Percentiles rank a stretch among this genome's conserved stretches.
Conservation (phyloP, 306 rosid species). For the Acacia confusa region DNA sequence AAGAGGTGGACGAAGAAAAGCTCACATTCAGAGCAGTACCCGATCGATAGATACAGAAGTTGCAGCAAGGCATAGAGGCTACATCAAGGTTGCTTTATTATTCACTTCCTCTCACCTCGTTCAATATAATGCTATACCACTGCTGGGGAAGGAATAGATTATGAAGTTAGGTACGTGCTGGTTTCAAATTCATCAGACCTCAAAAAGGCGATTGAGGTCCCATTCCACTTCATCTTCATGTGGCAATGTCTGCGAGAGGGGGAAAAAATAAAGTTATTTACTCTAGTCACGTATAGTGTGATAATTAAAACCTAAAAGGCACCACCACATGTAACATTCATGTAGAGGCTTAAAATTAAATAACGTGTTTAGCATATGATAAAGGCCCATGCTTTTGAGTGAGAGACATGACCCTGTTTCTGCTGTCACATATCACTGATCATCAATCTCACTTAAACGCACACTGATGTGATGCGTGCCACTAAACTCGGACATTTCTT, state of each 20-base stretch:
- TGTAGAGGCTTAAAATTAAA: background rate
- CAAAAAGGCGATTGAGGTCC: slow-evolving; percentile 24
- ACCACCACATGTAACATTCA: background rate
- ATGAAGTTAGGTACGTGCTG: background rate
- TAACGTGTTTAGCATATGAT: background rate
- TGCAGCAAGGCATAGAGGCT: background rate
- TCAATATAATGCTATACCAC: background rate
- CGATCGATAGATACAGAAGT: background rate
- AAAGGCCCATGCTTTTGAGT: slow-evolving; percentile 5
- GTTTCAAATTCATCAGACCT: background rate
- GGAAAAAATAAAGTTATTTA: background rate
- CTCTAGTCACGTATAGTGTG: slow-evolving; percentile 24
- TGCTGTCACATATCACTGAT: background rate
- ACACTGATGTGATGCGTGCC: slow-evolving; percentile 1
- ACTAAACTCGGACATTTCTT: background rate
- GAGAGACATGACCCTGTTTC: slow-evolving; percentile 35
- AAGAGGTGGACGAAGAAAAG: background rate
- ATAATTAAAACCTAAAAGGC: background rate
- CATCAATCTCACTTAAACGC: background rate
- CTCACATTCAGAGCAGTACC: background rate
- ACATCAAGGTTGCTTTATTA: background rate
- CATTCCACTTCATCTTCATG: slow-evolving; percentile 18
- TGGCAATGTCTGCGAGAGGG: background rate
- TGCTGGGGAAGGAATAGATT: background rate
- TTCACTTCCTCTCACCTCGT: background rate